Conservation (phyloP, 2,329 filamentous ascomycete genomes). For the Blastomyces parvus region DNA sequence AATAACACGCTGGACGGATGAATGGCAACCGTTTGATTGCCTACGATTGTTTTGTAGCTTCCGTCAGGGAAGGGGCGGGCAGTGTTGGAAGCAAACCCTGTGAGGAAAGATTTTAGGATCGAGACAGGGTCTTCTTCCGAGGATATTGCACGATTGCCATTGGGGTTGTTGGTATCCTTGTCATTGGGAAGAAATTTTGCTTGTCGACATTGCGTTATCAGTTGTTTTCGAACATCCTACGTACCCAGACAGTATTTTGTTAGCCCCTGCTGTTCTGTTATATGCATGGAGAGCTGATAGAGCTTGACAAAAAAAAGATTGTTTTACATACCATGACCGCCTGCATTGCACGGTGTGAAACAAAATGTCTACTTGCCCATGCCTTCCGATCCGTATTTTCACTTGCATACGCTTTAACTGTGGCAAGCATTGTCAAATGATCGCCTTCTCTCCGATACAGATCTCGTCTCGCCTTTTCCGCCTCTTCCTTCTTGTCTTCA, state of each 20-base stretch:
- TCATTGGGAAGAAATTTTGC: constrained; percentile 34
- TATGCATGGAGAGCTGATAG: not conserved
- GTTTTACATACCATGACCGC: constrained; percentile 45
- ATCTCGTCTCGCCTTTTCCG: constrained; percentile 46
- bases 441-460: constrained; percentile 53
- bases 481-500: constrained; percentile 52
- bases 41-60: constrained; percentile 52
- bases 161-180: constrained; percentile 16
- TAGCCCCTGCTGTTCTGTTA: not conserved
- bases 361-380: constrained; percentile 51
- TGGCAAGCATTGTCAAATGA: constrained; percentile 53
- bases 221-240: constrained; percentile 52
- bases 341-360: constrained; percentile 56
- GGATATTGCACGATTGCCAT: constrained; percentile 5
- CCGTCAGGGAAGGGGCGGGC: constrained; percentile 51
- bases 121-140: constrained; percentile 34
- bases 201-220: constrained; percentile 46
- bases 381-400: constrained; percentile 50
- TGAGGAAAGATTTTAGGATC: constrained; percentile 50
- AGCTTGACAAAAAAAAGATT: not conserved
- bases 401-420: constrained; percentile 50
- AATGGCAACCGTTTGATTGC: constrained; percentile 54
- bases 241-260: not conserved
- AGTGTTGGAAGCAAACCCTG: constrained; percentile 52
- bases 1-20: constrained; percentile 54